Evolutionary conservation across 306 rosid species (phyloP).

Genomic region (Rubus parviflorus): DNA sequence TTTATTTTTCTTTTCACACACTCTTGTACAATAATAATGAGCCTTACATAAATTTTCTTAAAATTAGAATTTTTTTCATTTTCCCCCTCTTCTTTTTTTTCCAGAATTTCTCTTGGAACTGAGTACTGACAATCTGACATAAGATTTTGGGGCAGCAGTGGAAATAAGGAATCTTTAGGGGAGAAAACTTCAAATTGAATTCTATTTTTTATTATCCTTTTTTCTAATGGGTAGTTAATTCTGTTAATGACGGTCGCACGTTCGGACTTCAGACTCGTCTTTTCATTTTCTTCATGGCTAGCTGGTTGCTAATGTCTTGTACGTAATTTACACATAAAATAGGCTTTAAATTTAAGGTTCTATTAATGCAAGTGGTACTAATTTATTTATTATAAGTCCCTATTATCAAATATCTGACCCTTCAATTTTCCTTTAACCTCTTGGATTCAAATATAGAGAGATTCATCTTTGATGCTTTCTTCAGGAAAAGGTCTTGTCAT

Average conservation of each 20-base stretch:
- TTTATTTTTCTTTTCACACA: neutral
- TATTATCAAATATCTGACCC: constrained; percentile 8
- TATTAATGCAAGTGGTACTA: constrained; percentile 25
- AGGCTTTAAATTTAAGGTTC: neutral
- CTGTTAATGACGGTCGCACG: constrained; percentile 39
- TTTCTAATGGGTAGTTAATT: constrained; percentile 48
- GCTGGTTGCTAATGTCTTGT: constrained; percentile 11
- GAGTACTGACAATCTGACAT: neutral
- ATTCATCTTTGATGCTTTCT: constrained; percentile 27
- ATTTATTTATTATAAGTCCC: constrained; percentile 24
- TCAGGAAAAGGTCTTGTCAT: constrained; percentile 19
- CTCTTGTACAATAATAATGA: too few relatives aligned
- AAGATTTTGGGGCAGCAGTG: neutral
- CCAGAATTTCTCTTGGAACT: too few relatives aligned
- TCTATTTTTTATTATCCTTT: neutral
- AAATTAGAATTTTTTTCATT: too few relatives aligned
- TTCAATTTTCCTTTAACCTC: constrained; percentile 13
- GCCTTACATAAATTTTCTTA: too few relatives aligned
- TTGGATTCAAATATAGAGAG: constrained; percentile 10
- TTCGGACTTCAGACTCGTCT: constrained; percentile 21
- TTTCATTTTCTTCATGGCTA: constrained; percentile 7
- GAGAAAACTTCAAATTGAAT: neutral
- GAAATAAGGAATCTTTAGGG: constrained; percentile 5
- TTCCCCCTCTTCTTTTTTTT: too few relatives aligned
- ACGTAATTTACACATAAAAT: neutral